Conservation (phyloP, 148 eudicot genomes). For the Rhododendron henanense region DNA sequence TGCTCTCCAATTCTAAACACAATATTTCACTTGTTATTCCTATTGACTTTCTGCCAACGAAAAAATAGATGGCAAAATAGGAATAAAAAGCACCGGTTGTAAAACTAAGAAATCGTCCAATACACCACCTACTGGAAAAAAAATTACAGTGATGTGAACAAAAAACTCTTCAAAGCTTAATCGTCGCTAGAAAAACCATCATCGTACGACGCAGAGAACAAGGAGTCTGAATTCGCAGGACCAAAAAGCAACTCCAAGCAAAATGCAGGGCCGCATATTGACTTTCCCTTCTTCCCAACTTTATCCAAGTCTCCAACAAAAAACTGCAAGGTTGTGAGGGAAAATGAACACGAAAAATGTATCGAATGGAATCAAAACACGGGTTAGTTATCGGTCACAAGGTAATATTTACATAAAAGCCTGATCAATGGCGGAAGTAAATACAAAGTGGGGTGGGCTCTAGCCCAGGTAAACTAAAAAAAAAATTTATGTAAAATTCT, state of each 20-base stretch:
- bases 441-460: too few relatives aligned
- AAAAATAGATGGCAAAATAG: neutral
- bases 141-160: neutral
- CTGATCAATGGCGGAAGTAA: too few relatives aligned
- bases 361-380: neutral
- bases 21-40: neutral
- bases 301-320: conserved; percentile 44
- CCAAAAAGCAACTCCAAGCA: conserved; percentile 55
- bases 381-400: neutral
- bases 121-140: neutral
- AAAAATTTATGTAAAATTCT: too few relatives aligned
- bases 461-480: too few relatives aligned
- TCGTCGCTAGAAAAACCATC: conserved; percentile 10
- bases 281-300: conserved; percentile 36
- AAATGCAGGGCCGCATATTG: conserved; percentile 51
- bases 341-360: neutral
- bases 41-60: neutral
- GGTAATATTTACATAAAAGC: neutral
- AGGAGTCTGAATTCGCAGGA: conserved; percentile 29
- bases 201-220: conserved; percentile 12
- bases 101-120: neutral
- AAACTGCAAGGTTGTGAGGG: conserved; percentile 26
- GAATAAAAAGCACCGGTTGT: neutral
- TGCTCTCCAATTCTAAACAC: neutral
- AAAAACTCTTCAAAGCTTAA: neutral